A percentile compares a stretch with the other conserved stretches of the same genome.
Evolutionary conservation across 768 basidiomycete species (phyloP).

Genomic region (Cubamyces lactineus): DNA sequence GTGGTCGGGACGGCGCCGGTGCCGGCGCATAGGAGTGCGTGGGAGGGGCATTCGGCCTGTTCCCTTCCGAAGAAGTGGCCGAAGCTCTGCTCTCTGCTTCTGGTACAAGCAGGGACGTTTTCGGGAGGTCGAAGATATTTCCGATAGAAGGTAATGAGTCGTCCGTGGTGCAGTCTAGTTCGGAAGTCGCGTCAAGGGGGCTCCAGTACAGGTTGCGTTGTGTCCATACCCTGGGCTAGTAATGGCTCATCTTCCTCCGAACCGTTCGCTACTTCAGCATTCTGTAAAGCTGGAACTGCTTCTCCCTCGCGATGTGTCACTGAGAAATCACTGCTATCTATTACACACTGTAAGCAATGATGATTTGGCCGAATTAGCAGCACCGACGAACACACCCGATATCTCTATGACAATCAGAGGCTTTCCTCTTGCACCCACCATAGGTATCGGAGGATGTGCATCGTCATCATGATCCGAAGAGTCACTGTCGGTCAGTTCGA

Average conservation of each 20-base stretch:
- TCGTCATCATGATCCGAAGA: background rate
- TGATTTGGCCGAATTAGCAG: background rate
- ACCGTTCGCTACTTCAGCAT: background rate
- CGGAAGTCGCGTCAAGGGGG: background rate
- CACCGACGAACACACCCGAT: background rate
- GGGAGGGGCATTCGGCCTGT: background rate
- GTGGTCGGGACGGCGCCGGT: background rate
- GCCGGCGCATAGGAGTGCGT: too few relatives aligned
- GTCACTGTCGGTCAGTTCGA: conserved; percentile 26
- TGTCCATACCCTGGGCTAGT: too few relatives aligned
- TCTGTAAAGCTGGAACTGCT: background rate
- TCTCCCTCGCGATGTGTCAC: background rate
- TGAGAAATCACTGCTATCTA: conserved; percentile 4
- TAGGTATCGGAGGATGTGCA: background rate
- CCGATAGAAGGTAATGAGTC: conserved; percentile 16
- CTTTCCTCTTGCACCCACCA: background rate
- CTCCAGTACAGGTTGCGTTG: too few relatives aligned
- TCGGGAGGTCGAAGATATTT: background rate
- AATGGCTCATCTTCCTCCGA: background rate
- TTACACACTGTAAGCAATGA: too few relatives aligned
- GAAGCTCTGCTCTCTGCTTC: background rate
- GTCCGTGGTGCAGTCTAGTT: conserved; percentile 12
- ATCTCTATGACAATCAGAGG: conserved; percentile 6
- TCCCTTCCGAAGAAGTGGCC: background rate
- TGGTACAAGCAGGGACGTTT: background rate